Conservation (phyloP, 1,139 yeast genomes). For the Hemisphaericaspora lyxosophila region DNA sequence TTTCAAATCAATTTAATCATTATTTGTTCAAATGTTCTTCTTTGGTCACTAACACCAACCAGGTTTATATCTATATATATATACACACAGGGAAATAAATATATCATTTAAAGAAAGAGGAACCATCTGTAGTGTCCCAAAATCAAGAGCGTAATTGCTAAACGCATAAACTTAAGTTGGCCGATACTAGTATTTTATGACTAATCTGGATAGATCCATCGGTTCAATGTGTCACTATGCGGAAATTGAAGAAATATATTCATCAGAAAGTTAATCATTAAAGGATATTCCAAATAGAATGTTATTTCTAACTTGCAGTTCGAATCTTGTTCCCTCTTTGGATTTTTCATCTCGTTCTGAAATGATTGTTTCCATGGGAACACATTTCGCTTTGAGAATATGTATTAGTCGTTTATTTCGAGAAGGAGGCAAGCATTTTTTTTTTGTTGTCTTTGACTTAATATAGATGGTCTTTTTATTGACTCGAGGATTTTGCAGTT, state of each 20-base stretch:
- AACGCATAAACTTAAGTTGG: conserved; percentile 49
- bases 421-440: conserved; percentile 5
- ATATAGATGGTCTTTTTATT: too few relatives aligned
- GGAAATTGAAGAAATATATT: conserved; percentile 23
- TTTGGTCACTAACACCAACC: not conserved
- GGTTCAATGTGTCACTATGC: conserved; percentile 57
- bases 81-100: not conserved
- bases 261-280: conserved; percentile 1
- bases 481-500: too few relatives aligned
- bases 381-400: not conserved
- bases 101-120: too few relatives aligned
- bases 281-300: not conserved
- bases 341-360: conserved; percentile 2
- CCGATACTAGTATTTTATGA: conserved; percentile 31
- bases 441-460: conserved; percentile 6
- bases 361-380: not conserved
- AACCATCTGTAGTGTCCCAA: too few relatives aligned
- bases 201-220: conserved; percentile 29
- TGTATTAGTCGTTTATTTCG: not conserved
- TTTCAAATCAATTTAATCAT: not conserved
- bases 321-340: not conserved
- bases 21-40: too few relatives aligned
- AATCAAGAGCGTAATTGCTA: not conserved
- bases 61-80: not conserved
- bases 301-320: not conserved